These are phyloP conservation scores for Epichloe brachyelytri DNA, from an alignment of 2,329 filamentous ascomycete species.

Conservation along the genomic window DNA sequence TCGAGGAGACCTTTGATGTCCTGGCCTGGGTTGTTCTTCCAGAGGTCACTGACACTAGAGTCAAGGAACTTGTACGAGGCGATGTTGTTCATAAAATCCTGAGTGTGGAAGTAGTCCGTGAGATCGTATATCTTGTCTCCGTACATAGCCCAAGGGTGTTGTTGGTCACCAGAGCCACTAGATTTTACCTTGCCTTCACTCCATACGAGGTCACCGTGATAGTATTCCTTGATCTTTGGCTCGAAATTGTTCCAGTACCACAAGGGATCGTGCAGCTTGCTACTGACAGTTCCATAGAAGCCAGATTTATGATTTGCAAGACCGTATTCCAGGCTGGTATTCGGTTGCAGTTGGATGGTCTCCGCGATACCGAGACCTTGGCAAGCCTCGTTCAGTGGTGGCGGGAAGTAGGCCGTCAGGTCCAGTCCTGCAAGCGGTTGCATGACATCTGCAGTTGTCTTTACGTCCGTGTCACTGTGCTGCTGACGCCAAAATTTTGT, in stretches of 20 bases:
- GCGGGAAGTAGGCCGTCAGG: constrained; percentile 73
- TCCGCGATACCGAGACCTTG: constrained; percentile 53
- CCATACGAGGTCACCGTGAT: constrained; percentile 77
- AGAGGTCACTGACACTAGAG: constrained; percentile 47
- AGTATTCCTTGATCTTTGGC: constrained; percentile 71
- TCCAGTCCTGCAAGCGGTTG: constrained; percentile 62
- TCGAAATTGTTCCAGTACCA: constrained; percentile 72
- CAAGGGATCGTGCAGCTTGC: constrained; percentile 44
- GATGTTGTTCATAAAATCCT: constrained; percentile 41
- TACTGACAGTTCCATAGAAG: constrained; percentile 39
- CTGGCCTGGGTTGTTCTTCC: constrained; percentile 63
- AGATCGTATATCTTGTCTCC: constrained; percentile 72
- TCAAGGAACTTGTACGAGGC: constrained; percentile 61
- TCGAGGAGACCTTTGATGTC: constrained; percentile 62
- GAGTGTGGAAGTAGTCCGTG: constrained; percentile 80
- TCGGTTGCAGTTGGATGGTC: constrained; percentile 44
- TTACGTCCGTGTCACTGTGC: constrained; percentile 61
- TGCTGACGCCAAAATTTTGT: constrained; percentile 74
- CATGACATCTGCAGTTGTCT: constrained; percentile 56
- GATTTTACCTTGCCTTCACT: constrained; percentile 42
- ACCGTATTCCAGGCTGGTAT: constrained; percentile 45
- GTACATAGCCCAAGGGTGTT: constrained; percentile 70
- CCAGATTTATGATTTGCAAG: constrained; percentile 62
- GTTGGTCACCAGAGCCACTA: constrained; percentile 49
- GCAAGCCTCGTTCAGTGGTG: constrained; percentile 65